Evolutionary conservation across 208 protist genomes (phyloP).

Genomic region (Porcisia hertigi): DNA sequence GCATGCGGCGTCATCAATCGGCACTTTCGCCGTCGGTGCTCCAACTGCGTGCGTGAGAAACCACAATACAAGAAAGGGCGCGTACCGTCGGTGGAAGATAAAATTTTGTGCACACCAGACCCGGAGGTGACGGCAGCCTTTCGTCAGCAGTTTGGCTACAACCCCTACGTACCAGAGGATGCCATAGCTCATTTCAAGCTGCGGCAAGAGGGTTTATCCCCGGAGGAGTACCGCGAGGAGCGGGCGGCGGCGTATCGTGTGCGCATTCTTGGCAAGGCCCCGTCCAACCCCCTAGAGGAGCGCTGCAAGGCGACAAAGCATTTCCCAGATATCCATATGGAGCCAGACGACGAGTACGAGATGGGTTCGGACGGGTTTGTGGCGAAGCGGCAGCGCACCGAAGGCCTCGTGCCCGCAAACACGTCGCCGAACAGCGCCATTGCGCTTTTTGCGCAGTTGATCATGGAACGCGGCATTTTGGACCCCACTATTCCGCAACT

Average conservation of each 20-base stretch:
- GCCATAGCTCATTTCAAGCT: constrained; percentile 75
- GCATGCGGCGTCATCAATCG: constrained; percentile 91
- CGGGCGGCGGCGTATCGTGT: constrained; percentile 77
- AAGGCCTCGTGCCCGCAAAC: constrained; percentile 58
- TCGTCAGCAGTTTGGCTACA: constrained; percentile 88
- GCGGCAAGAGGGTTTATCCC: constrained; percentile 41
- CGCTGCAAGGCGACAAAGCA: constrained; percentile 67
- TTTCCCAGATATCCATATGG: constrained; percentile 81
- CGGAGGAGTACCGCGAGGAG: constrained; percentile 68
- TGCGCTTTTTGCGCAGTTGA: constrained; percentile 67
- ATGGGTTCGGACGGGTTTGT: constrained; percentile 24
- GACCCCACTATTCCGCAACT: constrained; percentile 58
- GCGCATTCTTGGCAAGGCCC: constrained; percentile 62
- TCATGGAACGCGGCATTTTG: constrained; percentile 82
- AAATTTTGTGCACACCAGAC: constrained; percentile 73
- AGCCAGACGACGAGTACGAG: constrained; percentile 48
- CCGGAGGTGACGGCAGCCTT: constrained; percentile 46
- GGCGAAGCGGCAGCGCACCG: constrained; percentile 42
- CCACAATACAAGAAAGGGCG: constrained; percentile 87
- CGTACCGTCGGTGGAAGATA: constrained; percentile 61
- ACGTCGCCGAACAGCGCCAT: constrained; percentile 56
- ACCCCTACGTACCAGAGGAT: constrained; percentile 67
- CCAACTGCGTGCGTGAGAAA: constrained; percentile 90
- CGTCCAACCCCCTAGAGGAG: constrained; percentile 60
- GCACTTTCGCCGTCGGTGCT: constrained; percentile 89